Conservation (phyloP, 805 yeast species). For the Clavispora santaluciae region DNA sequence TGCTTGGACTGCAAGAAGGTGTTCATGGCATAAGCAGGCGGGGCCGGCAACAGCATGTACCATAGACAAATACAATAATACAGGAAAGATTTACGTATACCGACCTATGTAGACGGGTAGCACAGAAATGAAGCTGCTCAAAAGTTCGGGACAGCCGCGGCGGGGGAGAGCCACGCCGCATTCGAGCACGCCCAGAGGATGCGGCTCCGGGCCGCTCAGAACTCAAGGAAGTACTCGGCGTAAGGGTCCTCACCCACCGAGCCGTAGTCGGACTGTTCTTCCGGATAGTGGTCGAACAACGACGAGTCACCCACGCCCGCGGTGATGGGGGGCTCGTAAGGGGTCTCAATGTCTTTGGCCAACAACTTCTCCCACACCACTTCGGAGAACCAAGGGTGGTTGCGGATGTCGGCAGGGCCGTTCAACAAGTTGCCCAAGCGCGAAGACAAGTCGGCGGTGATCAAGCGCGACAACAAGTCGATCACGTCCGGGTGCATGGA, state of each 20-base stretch:
- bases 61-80: not conserved
- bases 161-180: too few species aligned
- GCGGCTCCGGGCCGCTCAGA: conserved; percentile 20
- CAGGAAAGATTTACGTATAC: not conserved
- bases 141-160: conserved; percentile 31
- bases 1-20: conserved; percentile 83
- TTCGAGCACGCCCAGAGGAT: too few species aligned
- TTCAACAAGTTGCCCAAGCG: conserved; percentile 55
- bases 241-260: conserved; percentile 36
- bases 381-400: conserved; percentile 56
- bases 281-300: conserved; percentile 40
- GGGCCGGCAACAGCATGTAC: not conserved
- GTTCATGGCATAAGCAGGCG: conserved; percentile 23
- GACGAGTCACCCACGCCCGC: conserved; percentile 60
- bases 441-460: conserved; percentile 51
- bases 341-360: conserved; percentile 55
- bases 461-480: conserved; percentile 46
- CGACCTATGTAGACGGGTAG: not conserved
- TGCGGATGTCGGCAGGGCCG: conserved; percentile 53
- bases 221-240: conserved; percentile 31
- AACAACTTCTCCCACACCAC: conserved; percentile 58
- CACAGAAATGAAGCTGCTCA: conserved; percentile 9
- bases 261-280: conserved; percentile 40
- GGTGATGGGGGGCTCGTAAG: conserved; percentile 61
- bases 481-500: conserved; percentile 51